Evolutionary conservation across 2,329 filamentous ascomycete species (phyloP), one percentile per base, ranked within the genome.

Genomic region (Pyricularia sp.): DNA sequence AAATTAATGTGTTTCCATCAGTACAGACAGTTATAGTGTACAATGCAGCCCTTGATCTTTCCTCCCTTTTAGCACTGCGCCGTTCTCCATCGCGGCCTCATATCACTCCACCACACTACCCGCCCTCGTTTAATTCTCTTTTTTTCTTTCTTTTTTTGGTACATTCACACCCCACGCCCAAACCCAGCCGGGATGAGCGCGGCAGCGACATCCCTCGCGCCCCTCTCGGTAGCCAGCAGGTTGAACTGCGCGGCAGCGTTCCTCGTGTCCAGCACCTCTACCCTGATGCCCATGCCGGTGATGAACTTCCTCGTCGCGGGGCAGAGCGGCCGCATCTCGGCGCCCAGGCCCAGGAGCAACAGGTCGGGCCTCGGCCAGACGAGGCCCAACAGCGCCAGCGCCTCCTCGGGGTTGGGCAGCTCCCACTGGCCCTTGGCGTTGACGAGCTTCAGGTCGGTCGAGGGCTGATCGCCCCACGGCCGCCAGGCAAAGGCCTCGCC

Each of bases 211-310:
- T 94, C 90, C 25, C 88, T 85, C 6, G 95, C 88, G 1, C 95
- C 94, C 67, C 95, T 84, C 81, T 99, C 95, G 23, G 93, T 98
- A n/a, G 93, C 94, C 68, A 99, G 81, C 75, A 99, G 78, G 77
- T 99, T 99, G 79, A 95, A 99, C 78, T 97, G 93, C 42, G 94
- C 91, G 1, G 94, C 92, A 10, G 95, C 95, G 79, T 98, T 98
- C 71, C 93, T 85, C 36, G 95, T 98, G 80, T 98, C 95, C 75
- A 94, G 86, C 3, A 97, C 85, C 75, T 99, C 95, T 5, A 98
- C 84, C 69, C 92, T 85, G 73, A 98, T 91, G 0, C 95, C 95
- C 61, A 98, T 79, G 33, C 86, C 85, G 71, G 90, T 90, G 69
- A 99, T 88, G 73, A 88, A 84, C 70, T 84, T 84, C 73, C 90